Percentiles rank a stretch among this genome's conserved stretches.
phyloP scores from a whole-genome alignment of 2,329 filamentous ascomycete species.

The Cercospora janseana region DNA sequence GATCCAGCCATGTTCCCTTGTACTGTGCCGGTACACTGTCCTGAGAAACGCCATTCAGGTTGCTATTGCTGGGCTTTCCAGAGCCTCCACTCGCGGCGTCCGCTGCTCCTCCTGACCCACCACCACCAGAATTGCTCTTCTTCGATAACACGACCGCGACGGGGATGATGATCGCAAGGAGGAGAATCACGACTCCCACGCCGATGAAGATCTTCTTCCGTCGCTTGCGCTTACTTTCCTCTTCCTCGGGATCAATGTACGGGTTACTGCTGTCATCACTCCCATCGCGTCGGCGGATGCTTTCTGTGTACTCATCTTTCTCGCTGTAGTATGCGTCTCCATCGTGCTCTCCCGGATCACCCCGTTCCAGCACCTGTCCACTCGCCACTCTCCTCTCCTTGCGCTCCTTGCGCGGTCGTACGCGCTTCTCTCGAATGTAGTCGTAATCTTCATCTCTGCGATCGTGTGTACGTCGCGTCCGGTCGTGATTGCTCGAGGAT shows the following conservation, averaged over 20 bases:
- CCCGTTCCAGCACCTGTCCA: constrained; percentile 46
- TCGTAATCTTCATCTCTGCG: constrained; percentile 17
- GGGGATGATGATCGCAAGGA: constrained; percentile 49
- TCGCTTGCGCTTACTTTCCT: constrained; percentile 43
- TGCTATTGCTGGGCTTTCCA: constrained; percentile 44
- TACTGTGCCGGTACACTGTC: constrained; percentile 55
- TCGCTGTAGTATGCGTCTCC: constrained; percentile 35
- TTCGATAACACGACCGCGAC: constrained; percentile 48
- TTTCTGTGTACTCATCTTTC: constrained; percentile 42
- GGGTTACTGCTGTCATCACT: constrained; percentile 37
- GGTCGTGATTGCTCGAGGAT: constrained; percentile 4
- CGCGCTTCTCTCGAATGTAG: constrained; percentile 28
- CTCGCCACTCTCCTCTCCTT: constrained; percentile 46
- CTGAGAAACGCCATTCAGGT: constrained; percentile 46
- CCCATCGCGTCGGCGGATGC: constrained; percentile 45
- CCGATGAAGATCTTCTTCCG: constrained; percentile 55
- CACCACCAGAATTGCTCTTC: constrained; percentile 37
- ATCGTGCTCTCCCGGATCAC: constrained; percentile 35
- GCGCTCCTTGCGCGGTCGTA: constrained; percentile 32
- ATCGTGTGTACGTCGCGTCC: constrained; percentile 4
- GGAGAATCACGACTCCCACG: constrained; percentile 40
- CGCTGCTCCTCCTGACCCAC: constrained; percentile 23
- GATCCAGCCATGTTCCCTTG: constrained; percentile 76
- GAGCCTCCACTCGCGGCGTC: constrained; percentile 27
- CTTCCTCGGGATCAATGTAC: constrained; percentile 38